Percentiles rank a stretch among this genome's conserved stretches.
Conservation (phyloP, 495 filamentous ascomycete species). For the Echria macrotheca region DNA sequence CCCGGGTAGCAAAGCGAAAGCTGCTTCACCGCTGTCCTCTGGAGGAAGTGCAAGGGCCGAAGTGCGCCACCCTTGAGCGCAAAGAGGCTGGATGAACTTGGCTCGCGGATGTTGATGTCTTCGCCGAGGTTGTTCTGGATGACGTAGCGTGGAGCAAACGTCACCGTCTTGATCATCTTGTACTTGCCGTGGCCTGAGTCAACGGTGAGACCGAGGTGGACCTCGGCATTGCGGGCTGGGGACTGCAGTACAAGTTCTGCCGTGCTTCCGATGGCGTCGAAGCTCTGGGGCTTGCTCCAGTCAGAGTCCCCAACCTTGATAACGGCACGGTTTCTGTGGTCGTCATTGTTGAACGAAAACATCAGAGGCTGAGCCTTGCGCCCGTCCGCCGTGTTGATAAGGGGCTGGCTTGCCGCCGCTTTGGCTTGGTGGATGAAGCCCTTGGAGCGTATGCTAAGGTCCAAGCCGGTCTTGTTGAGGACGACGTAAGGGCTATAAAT, state of each 20-base stretch:
- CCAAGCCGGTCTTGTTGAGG: conserved; percentile 88
- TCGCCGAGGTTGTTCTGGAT: conserved; percentile 89
- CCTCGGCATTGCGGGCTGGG: conserved; percentile 62
- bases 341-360: conserved; percentile 86
- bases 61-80: conserved; percentile 69
- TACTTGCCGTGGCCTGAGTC: conserved; percentile 94
- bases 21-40: conserved; percentile 73
- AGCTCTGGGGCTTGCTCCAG: conserved; percentile 97
- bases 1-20: conserved; percentile 90
- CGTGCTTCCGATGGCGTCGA: conserved; percentile 95
- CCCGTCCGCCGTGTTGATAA: conserved; percentile 30
- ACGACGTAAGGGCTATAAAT: conserved; percentile 91
- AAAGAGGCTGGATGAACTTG: conserved; percentile 74
- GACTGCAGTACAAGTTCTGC: conserved; percentile 79
- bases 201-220: conserved; percentile 84
- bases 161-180: conserved; percentile 91
- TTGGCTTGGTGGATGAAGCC: conserved; percentile 74
- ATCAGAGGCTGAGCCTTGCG: conserved; percentile 82
- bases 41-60: conserved; percentile 80
- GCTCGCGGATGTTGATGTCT: conserved; percentile 82
- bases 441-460: conserved; percentile 85
- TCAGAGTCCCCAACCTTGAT: conserved; percentile 80
- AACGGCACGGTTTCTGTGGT: conserved; percentile 81
- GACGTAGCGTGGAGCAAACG: conserved; percentile 87
- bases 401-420: conserved; percentile 70